Percentiles rank a stretch among this genome's conserved stretches.
These are phyloP conservation scores for Phytophthora foliorum DNA, from an alignment of 352 stramenopile species.

Conservation along the genomic window DNA sequence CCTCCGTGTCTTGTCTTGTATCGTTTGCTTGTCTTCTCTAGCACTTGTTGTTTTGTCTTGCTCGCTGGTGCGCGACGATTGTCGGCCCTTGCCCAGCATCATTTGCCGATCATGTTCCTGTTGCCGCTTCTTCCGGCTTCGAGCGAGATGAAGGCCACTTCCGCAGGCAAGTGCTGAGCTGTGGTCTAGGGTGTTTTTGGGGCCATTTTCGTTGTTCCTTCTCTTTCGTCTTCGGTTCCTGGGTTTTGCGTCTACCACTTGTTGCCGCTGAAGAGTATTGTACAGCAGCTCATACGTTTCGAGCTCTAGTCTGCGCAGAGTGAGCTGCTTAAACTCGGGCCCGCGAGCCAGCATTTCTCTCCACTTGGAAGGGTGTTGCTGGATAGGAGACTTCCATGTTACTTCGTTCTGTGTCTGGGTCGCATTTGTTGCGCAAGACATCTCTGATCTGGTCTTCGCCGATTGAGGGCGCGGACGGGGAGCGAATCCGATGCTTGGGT, in stretches of 20 bases:
- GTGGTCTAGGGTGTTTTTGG: background rate
- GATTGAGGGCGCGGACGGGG: conserved; percentile 42
- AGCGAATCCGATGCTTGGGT: background rate
- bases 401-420: conserved; percentile 2
- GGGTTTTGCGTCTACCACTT: conserved; percentile 1
- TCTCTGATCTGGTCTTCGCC: conserved; percentile 24
- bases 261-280: conserved; percentile 35
- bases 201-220: conserved; percentile 12
- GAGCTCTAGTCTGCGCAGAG: conserved; percentile 41
- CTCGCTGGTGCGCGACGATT: conserved; percentile 1
- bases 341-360: conserved; percentile 52
- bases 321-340: conserved; percentile 49
- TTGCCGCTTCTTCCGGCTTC: conserved; percentile 42
- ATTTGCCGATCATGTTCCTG: conserved; percentile 32
- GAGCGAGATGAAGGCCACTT: conserved; percentile 49
- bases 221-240: conserved; percentile 11
- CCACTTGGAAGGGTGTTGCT: conserved; percentile 49
- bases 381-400: background rate
- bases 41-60: conserved; percentile 1
- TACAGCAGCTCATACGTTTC: conserved; percentile 63
- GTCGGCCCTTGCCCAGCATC: conserved; percentile 33
- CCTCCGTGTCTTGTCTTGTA: conserved; percentile 20
- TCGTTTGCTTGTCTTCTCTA: conserved; percentile 8
- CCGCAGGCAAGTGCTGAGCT: conserved; percentile 30
- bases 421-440: background rate